Conservation (phyloP, 352 stramenopile species). For the Phytophthora constricta region DNA sequence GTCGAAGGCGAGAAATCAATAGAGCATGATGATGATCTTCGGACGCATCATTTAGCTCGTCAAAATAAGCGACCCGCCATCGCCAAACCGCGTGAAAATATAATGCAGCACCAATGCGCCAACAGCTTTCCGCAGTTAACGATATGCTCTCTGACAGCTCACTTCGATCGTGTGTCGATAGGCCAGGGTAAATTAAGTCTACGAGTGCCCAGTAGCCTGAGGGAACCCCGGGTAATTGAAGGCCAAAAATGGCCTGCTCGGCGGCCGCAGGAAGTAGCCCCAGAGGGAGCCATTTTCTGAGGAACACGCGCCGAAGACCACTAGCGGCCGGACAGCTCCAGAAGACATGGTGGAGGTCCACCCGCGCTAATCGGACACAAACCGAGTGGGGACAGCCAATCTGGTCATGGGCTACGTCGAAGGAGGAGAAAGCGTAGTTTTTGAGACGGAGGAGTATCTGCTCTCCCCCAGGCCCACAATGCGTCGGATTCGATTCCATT, state of each 20-base stretch:
- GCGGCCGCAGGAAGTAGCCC: background rate
- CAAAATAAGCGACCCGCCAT: background rate
- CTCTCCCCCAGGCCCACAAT: conserved; percentile 5
- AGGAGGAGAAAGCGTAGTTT: background rate
- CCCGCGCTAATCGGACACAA: background rate
- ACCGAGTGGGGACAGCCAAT: background rate
- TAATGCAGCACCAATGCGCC: background rate
- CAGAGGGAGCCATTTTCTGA: background rate
- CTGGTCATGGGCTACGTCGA: background rate
- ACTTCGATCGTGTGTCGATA: background rate
- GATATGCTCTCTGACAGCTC: background rate
- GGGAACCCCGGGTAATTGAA: background rate
- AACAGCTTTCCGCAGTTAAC: background rate
- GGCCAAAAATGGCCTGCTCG: background rate
- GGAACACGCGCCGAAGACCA: background rate
- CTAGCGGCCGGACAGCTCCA: background rate
- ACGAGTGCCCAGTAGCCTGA: background rate
- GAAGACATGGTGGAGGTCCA: background rate
- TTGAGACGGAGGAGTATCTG: conserved; percentile 1
- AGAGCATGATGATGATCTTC: background rate
- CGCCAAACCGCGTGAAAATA: conserved; percentile 1
- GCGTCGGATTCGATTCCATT: background rate
- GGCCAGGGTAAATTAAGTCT: background rate
- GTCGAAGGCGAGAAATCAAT: no score
- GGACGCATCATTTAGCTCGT: background rate